Evolutionary conservation across 2,329 filamentous ascomycete genomes (phyloP), one percentile per base, ranked within the genome.

Genomic region (Talaromyces piceae): DNA sequence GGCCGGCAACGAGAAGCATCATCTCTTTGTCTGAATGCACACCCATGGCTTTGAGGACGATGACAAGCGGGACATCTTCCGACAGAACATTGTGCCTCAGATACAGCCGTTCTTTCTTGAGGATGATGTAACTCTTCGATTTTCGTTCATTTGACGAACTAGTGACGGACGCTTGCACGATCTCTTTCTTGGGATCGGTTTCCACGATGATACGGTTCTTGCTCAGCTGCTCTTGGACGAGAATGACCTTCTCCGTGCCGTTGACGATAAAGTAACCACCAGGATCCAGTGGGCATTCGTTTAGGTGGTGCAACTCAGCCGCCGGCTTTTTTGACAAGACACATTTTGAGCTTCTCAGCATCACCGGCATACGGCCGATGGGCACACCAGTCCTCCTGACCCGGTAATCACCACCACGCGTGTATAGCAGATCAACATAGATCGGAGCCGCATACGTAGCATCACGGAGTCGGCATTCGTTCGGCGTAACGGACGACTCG

Each of bases 121-220:
- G 74, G 12, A 91, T 81, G 47, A 98, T 89, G 61, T 97, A 96
- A 50, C 89, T 96, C 74, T 98, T 98, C 9, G 93, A 96, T 70
- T 97, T 96, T 61, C 94, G 82, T 68, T 97, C 93, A 69, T 96
- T 90, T 1, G 94, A 97, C 26, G 93, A 96, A 81, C 91, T 94
- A 52, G 91, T 98, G 26, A 97, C 93, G 1, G 93, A 97, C 31
- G 94, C 93, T 59, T 91, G 88, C 51, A 97, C 91, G 57, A 95
- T 84, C 54, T 87, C 87, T 71, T 96, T 97, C 73, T 95, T 95
- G 48, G 85, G 79, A 61, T 91, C 88, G 50, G 88, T 85, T 71
- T 98, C 94, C 13, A 98, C 91, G 66, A 98, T 96, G 63, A 98
- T 88, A 74, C 93, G 84, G 71, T 98, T 98, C 79, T 98, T 98